Base-by-base conservation (phyloP, 441 rosid species). In the Theobroma grandiflorum region DNA sequence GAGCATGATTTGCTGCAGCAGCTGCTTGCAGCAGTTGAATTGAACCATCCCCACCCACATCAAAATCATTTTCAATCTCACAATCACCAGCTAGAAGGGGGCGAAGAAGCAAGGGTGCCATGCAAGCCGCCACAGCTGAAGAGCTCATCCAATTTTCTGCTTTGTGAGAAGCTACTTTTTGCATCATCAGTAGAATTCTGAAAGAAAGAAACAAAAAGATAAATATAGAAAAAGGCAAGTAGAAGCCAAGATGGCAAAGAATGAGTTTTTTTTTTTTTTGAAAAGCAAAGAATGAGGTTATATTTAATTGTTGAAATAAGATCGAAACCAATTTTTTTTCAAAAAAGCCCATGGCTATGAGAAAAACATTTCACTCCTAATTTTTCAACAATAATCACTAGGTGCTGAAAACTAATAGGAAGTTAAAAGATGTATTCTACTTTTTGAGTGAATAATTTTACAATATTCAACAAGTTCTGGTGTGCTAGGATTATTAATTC, bases 1-100 rank as follows among this genome's bases (percentile, higher is more conserved):
- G 99, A 74, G 99, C 99, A 89, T 97, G 98, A 87, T 97, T 97
- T 61, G 99, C 99, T 76, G 99, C 99, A 75, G 99, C 98, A 80
- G 99, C 99, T 80, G 99, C 99, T 91, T 91, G 94, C 82, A 97
- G 85, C 78, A 97, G 97, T 86, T 95, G 99, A 85, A 90, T 79
- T 81, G 99, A 97, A 76, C 96, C 91, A 86, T 95, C 99, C 78
- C 94, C 97, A 33, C 98, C 98, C 72, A 93, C 91, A 85, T 94
- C 91, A 88, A 97, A 90, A 84, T 91, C 92, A 80, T 84, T 90
- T 85, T 90, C 98, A 83, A 97, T 91, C 81, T 97, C 98, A 88
- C 98, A 95, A 55, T 97, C 99, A 70, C 99, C 99, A 71, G 94
- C 86, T 63, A 97, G 88, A 87, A 95, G 99, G 78, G 99, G 99